Conservation (phyloP, 345 rosid genomes). For the Hibiscus trionum region DNA sequence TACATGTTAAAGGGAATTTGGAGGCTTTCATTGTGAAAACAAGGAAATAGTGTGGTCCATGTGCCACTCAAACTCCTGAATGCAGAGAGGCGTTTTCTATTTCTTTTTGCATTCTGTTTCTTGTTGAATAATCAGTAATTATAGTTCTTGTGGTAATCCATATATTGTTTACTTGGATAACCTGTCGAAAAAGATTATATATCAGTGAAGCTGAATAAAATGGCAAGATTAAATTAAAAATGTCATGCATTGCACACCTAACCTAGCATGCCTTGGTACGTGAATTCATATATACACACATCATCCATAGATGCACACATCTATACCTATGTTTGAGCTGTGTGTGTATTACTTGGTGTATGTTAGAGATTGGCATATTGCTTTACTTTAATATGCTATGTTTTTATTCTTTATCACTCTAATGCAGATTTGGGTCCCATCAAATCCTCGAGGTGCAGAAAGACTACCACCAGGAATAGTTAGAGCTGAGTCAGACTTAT, state of each 20-base stretch:
- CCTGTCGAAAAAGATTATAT: background rate
- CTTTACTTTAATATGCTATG: background rate
- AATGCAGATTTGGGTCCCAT: constrained; percentile 84
- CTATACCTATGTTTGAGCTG: background rate
- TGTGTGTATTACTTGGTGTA: background rate
- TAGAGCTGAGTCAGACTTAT: constrained; percentile 76
- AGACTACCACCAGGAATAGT: constrained; percentile 80
- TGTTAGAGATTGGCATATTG: background rate
- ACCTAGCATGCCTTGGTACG: background rate
- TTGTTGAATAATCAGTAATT: background rate
- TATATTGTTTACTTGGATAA: background rate
- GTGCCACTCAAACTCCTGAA: constrained; percentile 1
- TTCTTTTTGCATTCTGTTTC: background rate
- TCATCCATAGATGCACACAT: background rate
- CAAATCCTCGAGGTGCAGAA: constrained; percentile 97
- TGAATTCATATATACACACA: background rate
- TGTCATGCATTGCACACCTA: background rate
- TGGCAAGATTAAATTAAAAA: background rate
- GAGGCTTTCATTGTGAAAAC: background rate
- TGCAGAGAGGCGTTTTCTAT: background rate
- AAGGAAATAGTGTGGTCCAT: background rate
- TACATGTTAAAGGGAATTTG: background rate
- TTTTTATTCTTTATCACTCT: constrained; percentile 15
- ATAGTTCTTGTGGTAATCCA: background rate
- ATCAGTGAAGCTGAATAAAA: background rate